Evolutionary conservation across 768 basidiomycete genomes (phyloP).

Genomic region (Psilocybe sp.): DNA sequence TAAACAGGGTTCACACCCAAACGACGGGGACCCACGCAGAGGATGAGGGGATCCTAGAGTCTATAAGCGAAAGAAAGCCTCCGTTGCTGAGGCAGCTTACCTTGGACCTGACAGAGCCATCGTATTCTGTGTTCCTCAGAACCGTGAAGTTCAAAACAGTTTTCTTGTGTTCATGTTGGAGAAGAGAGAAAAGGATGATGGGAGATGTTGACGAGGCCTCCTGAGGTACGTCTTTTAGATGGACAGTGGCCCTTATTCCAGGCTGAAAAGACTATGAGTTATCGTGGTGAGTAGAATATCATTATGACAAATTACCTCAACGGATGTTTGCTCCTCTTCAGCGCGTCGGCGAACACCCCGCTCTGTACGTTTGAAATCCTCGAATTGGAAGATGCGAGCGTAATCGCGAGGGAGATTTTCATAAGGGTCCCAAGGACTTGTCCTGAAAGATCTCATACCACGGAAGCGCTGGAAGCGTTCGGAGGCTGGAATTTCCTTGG

Average conservation of each 20-base stretch:
- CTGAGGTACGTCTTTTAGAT: constrained; percentile 72
- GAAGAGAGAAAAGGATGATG: constrained; percentile 73
- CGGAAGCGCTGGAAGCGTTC: constrained; percentile 89
- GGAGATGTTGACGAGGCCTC: constrained; percentile 48
- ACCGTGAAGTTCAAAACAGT: constrained; percentile 90
- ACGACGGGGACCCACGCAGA: constrained; percentile 88
- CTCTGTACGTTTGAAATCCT: constrained; percentile 88
- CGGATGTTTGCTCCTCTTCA: constrained; percentile 53
- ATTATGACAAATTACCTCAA: constrained; percentile 53
- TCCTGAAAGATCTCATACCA: constrained; percentile 88
- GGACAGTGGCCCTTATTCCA: constrained; percentile 76
- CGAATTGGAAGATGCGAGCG: constrained; percentile 93
- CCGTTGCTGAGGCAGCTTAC: constrained; percentile 31
- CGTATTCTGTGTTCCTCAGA: constrained; percentile 93
- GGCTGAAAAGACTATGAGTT: constrained; percentile 42
- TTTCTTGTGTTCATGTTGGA: constrained; percentile 96
- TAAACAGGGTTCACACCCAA: constrained; percentile 84
- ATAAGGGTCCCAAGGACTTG: constrained; percentile 96
- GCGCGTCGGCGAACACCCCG: constrained; percentile 63
- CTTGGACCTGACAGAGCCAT: constrained; percentile 87
- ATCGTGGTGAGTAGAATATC: background rate
- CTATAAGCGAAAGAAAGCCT: background rate
- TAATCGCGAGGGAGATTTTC: constrained; percentile 95
- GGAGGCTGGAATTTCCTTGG: constrained; percentile 75
- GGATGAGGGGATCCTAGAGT: constrained; percentile 75